A percentile compares a stretch with the other conserved stretches of the same genome.
These are phyloP conservation scores for Malassezia caprae DNA, from an alignment of 1,284 basidiomycete genomes.

Conservation along the genomic window DNA sequence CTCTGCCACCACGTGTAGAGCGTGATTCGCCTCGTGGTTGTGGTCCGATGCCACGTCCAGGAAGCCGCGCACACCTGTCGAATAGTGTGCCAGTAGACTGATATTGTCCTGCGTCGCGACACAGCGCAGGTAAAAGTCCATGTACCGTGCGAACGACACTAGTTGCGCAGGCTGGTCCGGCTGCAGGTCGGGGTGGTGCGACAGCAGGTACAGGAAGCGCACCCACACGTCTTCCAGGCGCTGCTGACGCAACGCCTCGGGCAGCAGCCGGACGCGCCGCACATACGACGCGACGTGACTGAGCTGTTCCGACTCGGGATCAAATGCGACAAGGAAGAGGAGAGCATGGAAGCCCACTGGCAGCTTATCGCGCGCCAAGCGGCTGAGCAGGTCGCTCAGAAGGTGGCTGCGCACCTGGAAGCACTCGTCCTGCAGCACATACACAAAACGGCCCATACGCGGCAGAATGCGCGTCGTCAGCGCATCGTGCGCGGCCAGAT, in stretches of 20 bases:
- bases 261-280: slow-evolving; percentile 8
- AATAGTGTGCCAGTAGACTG: slow-evolving; percentile 65
- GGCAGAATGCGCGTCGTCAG: slow-evolving; percentile 55
- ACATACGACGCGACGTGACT: slow-evolving; percentile 27
- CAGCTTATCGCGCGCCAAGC: slow-evolving; percentile 59
- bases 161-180: slow-evolving; percentile 65
- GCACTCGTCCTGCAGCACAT: slow-evolving; percentile 73
- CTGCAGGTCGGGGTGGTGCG: slow-evolving; percentile 85
- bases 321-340: slow-evolving; percentile 76
- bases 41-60: slow-evolving; percentile 55
- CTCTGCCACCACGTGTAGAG: slow-evolving; percentile 78
- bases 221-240: slow-evolving; percentile 68
- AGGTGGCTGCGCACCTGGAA: slow-evolving; percentile 74
- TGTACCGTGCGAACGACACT: slow-evolving; percentile 53
- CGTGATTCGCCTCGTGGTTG: slow-evolving; percentile 49
- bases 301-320: slow-evolving; percentile 61
- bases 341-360: slow-evolving; percentile 68
- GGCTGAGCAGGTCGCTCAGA: slow-evolving; percentile 62
- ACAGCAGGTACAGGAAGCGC: slow-evolving; percentile 72
- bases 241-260: slow-evolving; percentile 20
- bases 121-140: slow-evolving; percentile 75
- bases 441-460: slow-evolving; percentile 56
- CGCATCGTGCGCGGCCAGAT: slow-evolving; percentile 60
- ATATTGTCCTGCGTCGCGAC: slow-evolving; percentile 64
- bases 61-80: slow-evolving; percentile 73